These are phyloP conservation scores for Penicillium salamii DNA, from an alignment of 495 filamentous ascomycete genomes.

Conservation along the genomic window DNA sequence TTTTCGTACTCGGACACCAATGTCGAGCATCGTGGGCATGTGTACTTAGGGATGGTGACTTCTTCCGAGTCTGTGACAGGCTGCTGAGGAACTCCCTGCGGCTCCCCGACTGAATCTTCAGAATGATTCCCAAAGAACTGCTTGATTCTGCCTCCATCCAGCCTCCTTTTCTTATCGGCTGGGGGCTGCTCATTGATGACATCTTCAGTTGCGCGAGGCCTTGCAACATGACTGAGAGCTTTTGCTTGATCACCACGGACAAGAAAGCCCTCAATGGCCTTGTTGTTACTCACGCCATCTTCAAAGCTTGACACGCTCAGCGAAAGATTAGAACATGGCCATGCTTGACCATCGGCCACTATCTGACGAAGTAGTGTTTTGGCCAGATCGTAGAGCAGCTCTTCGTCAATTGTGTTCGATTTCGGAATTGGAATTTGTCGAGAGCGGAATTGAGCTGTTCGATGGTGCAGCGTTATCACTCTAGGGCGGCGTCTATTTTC, in stretches of 20 bases:
- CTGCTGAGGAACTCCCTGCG: not conserved
- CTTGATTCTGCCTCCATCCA: constrained; percentile 32
- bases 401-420: constrained; percentile 69
- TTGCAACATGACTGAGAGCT: constrained; percentile 28
- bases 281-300: constrained; percentile 78
- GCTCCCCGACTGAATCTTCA: constrained; percentile 9
- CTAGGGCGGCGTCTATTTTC: constrained; percentile 85
- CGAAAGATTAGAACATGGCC: constrained; percentile 85
- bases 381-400: constrained; percentile 71
- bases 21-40: constrained; percentile 66
- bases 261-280: constrained; percentile 81
- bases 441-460: constrained; percentile 66
- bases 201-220: constrained; percentile 11
- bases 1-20: constrained; percentile 52
- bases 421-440: constrained; percentile 73
- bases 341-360: constrained; percentile 69
- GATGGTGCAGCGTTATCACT: constrained; percentile 78
- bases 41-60: constrained; percentile 11
- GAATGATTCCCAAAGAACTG: constrained; percentile 32
- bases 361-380: constrained; percentile 75
- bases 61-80: not conserved
- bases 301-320: constrained; percentile 88
- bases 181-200: constrained; percentile 2
- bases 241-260: constrained; percentile 75
- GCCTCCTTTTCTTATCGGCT: constrained; percentile 33